Evolutionary conservation across 352 stramenopile genomes (phyloP).

Genomic region (Globisporangium middletonii): DNA sequence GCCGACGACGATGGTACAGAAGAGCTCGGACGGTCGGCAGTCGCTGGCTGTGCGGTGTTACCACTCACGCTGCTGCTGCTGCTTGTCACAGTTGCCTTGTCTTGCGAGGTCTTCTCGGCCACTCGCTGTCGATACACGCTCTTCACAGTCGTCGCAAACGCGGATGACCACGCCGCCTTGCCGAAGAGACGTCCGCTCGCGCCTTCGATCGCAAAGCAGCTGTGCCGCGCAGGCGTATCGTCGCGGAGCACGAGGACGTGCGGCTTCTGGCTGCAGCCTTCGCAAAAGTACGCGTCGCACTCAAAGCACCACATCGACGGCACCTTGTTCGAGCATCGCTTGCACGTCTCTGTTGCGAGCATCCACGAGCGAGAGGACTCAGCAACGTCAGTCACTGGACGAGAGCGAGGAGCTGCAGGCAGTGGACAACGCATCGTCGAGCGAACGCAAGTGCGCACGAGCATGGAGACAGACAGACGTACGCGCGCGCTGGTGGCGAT

Average conservation of each 20-base stretch:
- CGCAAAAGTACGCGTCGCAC: constrained; percentile 62
- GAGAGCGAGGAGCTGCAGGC: neutral
- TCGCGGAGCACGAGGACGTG: constrained; percentile 42
- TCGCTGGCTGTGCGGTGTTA: neutral
- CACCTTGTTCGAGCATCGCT: constrained; percentile 25
- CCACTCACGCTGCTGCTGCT: neutral
- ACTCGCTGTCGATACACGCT: constrained; percentile 24
- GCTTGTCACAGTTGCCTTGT: neutral
- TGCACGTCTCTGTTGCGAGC: constrained; percentile 30
- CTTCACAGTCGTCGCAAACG: constrained; percentile 26
- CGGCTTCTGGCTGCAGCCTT: constrained; percentile 39
- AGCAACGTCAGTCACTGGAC: too few relatives aligned
- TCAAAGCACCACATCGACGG: constrained; percentile 60
- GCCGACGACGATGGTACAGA: neutral
- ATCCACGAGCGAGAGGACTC: neutral
- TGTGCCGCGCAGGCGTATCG: constrained; percentile 23
- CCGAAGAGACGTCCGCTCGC: constrained; percentile 43
- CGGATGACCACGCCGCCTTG: constrained; percentile 33
- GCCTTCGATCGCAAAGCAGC: constrained; percentile 50
- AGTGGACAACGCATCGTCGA: neutral
- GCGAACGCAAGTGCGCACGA: neutral
- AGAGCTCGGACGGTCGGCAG: neutral
- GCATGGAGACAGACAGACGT: constrained; percentile 8
- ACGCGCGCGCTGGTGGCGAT: constrained; percentile 26
- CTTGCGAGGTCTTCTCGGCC: constrained; percentile 16